These are phyloP conservation scores for Colletotrichum filicis DNA, from an alignment of 2,329 filamentous ascomycete genomes.

Conservation along the genomic window DNA sequence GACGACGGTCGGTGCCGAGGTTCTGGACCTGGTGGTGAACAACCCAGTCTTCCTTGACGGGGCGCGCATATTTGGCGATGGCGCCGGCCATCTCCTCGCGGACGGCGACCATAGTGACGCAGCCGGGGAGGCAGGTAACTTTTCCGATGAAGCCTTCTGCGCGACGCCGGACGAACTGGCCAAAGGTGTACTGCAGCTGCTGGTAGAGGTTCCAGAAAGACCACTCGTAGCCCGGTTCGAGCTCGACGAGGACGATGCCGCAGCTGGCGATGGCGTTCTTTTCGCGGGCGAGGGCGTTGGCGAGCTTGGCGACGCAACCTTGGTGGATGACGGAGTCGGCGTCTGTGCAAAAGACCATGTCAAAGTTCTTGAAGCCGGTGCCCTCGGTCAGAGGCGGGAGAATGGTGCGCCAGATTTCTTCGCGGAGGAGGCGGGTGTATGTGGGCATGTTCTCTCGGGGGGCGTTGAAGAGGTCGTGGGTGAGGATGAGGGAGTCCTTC, in stretches of 20 bases:
- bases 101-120: conserved; percentile 11
- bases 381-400: conserved; percentile 1
- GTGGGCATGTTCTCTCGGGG: conserved; percentile 6
- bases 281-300: conserved; percentile 10
- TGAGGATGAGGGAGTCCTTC: conserved; percentile 17
- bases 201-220: conserved; percentile 18
- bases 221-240: conserved; percentile 11
- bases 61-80: conserved; percentile 1
- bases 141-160: conserved; percentile 8
- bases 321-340: conserved; percentile 19
- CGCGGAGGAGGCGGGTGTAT: conserved; percentile 3
- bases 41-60: background rate
- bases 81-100: conserved; percentile 10
- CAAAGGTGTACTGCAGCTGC: conserved; percentile 18
- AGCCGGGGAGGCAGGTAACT: conserved; percentile 1
- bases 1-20: conserved; percentile 5
- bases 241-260: conserved; percentile 11
- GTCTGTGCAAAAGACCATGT: conserved; percentile 21
- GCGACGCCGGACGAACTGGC: conserved; percentile 10
- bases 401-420: background rate
- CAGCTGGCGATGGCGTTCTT: conserved; percentile 3
- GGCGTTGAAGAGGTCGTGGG: conserved; percentile 14
- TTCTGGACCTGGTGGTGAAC: conserved; percentile 8
- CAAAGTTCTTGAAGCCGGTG: conserved; percentile 2
- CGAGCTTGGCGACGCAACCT: conserved; percentile 14